Evolutionary conservation across 441 rosid species (phyloP).

Genomic region (Populus hybrid): DNA sequence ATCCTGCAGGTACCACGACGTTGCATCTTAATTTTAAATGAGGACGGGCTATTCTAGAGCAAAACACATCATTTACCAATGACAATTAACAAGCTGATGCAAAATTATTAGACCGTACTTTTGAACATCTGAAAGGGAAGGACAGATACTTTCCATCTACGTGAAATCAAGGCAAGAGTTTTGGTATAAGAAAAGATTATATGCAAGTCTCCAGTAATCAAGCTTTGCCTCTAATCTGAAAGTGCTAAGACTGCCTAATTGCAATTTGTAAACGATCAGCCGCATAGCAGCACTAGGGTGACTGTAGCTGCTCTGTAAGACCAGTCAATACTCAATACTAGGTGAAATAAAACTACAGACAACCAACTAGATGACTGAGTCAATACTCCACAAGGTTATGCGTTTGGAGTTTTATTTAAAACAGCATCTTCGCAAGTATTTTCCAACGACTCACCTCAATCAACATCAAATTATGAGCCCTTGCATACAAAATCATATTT

Average conservation of each 20-base stretch:
- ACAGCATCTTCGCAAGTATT: constrained; percentile 19
- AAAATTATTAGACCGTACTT: neutral
- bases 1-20: neutral
- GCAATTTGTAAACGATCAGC: neutral
- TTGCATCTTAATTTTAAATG: neutral
- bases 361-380: neutral
- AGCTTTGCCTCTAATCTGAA: neutral
- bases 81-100: neutral
- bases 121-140: neutral
- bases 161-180: neutral
- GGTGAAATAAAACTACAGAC: constrained; percentile 1
- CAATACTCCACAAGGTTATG: neutral
- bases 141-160: neutral
- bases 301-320: constrained; percentile 3
- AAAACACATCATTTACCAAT: neutral
- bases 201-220: neutral
- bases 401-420: constrained; percentile 28
- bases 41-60: neutral
- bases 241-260: neutral
- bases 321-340: neutral
- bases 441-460: constrained; percentile 17
- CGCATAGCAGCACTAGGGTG: constrained; percentile 5
- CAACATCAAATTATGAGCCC: neutral
- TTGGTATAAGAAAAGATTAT: neutral
- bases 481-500: neutral